Evolutionary conservation across 257 asterid species (phyloP).

Genomic region (Nemophila menziesii): DNA sequence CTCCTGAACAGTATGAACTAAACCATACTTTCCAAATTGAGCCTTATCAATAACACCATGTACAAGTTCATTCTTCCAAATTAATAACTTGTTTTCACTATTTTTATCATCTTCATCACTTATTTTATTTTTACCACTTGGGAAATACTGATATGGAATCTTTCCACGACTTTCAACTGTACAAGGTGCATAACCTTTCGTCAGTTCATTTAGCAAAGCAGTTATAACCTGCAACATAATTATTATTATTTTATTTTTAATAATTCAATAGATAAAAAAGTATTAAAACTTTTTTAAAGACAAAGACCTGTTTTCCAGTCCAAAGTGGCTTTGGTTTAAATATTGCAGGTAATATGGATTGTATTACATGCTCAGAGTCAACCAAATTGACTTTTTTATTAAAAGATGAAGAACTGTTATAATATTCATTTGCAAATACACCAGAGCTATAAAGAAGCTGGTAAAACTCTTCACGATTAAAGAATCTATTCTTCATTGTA

Average conservation of each 20-base stretch:
- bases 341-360: slow-evolving; percentile 58
- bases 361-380: slow-evolving; percentile 50
- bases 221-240: slow-evolving; percentile 56
- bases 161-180: slow-evolving; percentile 72
- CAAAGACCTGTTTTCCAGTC: slow-evolving; percentile 97
- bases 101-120: slow-evolving; percentile 53
- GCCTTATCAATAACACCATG: slow-evolving; percentile 98
- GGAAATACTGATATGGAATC: slow-evolving; percentile 60
- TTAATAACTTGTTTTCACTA: slow-evolving; percentile 64
- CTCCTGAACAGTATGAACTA: slow-evolving; percentile 95
- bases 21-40: slow-evolving; percentile 92
- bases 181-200: slow-evolving; percentile 72
- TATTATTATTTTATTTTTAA: no score
- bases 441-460: slow-evolving; percentile 95
- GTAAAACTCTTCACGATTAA: slow-evolving; percentile 62
- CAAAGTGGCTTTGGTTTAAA: slow-evolving; percentile 97
- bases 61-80: slow-evolving; percentile 89
- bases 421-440: slow-evolving; percentile 34
- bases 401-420: slow-evolving; percentile 27
- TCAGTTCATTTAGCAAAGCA: slow-evolving; percentile 74
- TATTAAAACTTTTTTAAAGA: no score
- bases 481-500: slow-evolving; percentile 78
- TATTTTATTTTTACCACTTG: slow-evolving; percentile 12
- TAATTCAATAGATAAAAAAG: no score
- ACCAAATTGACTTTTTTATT: slow-evolving; percentile 38